Evolutionary conservation across 2,329 filamentous ascomycete genomes (phyloP), one percentile per base, ranked within the genome.

Genomic region (Penicillium sp.): DNA sequence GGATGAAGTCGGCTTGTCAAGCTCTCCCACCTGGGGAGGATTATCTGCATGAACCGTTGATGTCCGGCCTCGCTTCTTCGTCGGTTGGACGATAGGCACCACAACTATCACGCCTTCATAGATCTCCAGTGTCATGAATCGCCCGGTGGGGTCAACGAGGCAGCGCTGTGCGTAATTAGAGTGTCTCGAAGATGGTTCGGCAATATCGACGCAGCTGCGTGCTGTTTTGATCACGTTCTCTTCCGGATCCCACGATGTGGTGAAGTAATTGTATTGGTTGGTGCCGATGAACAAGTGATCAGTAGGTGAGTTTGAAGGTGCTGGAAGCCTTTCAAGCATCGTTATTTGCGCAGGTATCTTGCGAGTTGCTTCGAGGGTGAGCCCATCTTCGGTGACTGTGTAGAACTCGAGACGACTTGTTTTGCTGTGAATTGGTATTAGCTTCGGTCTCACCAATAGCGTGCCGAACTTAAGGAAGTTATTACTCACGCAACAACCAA

Each of bases 221-320:
- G 85, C 69, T 3, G 84, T 87, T 36, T 75, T 75, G 13, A 87
- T 72, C 50, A 80, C 74, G 18, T 77, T 79, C 22, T 67, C 74
- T 1, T 82, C 73, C 0, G 81, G 67, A 64, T 97, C 86, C 92
- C 94, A 99, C 14, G 82, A 86, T 18, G 96, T 74, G 1, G 91
- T 96, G 72, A 97, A 96, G 76, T 96, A 97, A 66, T 92, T 87
- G 63, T 90, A 89, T 51, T 89, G 86, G 69, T 96, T 89, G 44
- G 94, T 99, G 46, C 92, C 93, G 53, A 99, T 83, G 69, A 99
- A 96, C 56, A 99, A 83, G 57, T 97, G 85, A 63, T 97, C 92
- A 45, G 87, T 90, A 5, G 81, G 75, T 27, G 87, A 86, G 62
- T 90, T 84, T 45, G 85, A 84, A 5, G 92, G 91, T 3, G 67